Conservation (phyloP, 176 grass and related monocot species). For the Oryza glumipatula region DNA sequence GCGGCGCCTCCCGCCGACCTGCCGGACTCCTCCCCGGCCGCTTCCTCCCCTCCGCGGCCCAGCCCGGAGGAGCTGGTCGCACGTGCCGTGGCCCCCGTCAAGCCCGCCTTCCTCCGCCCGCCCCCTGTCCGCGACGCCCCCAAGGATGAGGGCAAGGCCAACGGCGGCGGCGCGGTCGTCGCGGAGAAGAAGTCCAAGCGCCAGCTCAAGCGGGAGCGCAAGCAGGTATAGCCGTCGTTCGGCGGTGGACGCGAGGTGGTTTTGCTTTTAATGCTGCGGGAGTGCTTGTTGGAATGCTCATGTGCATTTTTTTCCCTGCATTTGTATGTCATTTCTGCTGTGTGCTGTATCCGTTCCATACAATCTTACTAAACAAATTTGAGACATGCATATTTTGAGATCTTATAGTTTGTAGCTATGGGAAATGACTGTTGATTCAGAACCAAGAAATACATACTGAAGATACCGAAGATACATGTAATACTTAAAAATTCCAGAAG, state of each 20-base stretch:
- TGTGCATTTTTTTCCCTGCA: neutral
- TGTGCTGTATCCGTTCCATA: neutral
- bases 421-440: neutral
- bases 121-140: slow-evolving; percentile 59
- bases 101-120: slow-evolving; percentile 69
- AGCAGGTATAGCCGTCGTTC: slow-evolving; percentile 52
- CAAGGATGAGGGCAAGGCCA: slow-evolving; percentile 39
- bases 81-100: slow-evolving; percentile 72
- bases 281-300: slow-evolving; percentile 44
- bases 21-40: neutral
- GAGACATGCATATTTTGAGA: neutral
- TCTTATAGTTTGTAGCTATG: neutral
- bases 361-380: neutral
- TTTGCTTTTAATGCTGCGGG: neutral
- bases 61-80: slow-evolving; percentile 78
- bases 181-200: slow-evolving; percentile 87
- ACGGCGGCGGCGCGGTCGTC: slow-evolving; percentile 23
- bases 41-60: neutral
- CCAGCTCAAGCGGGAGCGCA: slow-evolving; percentile 79
- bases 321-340: neutral
- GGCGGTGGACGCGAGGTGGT: neutral
- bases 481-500: neutral
- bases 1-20: slow-evolving; percentile 27
- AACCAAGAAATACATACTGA: neutral
- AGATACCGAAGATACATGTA: neutral